Conservation (phyloP, 306 rosid genomes). For the Vigna radiata region DNA sequence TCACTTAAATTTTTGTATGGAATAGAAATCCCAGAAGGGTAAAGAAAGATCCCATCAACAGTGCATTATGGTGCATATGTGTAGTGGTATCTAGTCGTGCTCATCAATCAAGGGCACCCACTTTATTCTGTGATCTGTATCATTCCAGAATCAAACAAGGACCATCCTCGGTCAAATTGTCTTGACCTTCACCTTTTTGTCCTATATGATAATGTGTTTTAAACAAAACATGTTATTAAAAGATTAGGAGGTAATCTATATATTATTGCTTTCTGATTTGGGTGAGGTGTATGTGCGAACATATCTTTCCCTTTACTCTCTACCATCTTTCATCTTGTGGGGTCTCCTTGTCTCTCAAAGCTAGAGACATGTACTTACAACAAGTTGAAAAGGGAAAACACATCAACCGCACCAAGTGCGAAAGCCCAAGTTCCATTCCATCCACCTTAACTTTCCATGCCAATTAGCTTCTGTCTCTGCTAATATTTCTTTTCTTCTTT, state of each 20-base stretch:
- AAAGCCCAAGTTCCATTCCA: constrained; percentile 33
- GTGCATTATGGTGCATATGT: constrained; percentile 3
- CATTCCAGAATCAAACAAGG: constrained; percentile 35
- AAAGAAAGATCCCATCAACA: constrained; percentile 15
- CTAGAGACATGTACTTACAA: constrained; percentile 32
- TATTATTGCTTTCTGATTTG: constrained; percentile 29
- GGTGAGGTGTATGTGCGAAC: constrained; percentile 18
- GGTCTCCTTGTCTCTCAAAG: constrained; percentile 43
- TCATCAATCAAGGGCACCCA: constrained; percentile 29
- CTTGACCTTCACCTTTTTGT: constrained; percentile 39
- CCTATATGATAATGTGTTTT: not conserved
- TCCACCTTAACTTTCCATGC: constrained; percentile 40
- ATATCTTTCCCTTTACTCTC: not conserved
- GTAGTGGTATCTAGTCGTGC: constrained; percentile 35
- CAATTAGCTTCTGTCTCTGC: constrained; percentile 34
- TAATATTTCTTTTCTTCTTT: constrained; percentile 42
- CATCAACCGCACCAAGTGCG: constrained; percentile 48
- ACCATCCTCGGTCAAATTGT: constrained; percentile 34
- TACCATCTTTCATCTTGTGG: constrained; percentile 48
- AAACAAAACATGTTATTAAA: too few species aligned
- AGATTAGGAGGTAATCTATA: not conserved
- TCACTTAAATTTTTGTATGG: constrained; percentile 39
- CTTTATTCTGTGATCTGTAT: constrained; percentile 38
- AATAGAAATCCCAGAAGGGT: constrained; percentile 17
- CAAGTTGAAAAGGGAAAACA: constrained; percentile 46